phyloP scores from a whole-genome alignment of 1,284 basidiomycete species.

The Naganishia sp. region DNA sequence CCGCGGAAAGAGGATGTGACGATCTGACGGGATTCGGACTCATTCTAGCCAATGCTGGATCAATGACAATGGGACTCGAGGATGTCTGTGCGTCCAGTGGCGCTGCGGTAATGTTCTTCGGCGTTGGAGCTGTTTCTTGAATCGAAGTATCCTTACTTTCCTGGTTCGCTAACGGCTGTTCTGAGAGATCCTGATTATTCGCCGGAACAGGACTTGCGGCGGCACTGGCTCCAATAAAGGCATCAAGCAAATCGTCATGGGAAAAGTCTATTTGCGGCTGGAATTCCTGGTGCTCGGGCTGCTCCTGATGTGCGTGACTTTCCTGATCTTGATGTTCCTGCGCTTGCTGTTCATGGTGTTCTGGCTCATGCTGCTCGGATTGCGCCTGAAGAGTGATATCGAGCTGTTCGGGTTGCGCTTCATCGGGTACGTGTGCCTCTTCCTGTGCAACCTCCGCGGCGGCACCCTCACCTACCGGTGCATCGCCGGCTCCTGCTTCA shows the following conservation, averaged over 20 bases:
- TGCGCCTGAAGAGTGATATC: no score
- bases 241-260: constrained; percentile 12
- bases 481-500: neutral
- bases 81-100: neutral
- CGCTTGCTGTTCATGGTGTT: constrained; percentile 5
- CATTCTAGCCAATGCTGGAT: constrained; percentile 7
- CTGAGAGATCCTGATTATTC: neutral
- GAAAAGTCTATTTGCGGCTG: constrained; percentile 13
- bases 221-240: constrained; percentile 14
- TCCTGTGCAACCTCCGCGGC: no score
- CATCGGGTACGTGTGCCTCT: no score
- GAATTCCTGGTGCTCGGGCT: neutral
- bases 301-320: neutral
- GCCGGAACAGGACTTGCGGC: constrained; percentile 3
- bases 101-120: neutral
- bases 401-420: no score
- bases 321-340: constrained; percentile 10
- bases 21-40: neutral
- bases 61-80: neutral
- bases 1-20: constrained; percentile 6
- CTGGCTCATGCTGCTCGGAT: neutral
- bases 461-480: neutral
- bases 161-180: neutral
- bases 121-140: neutral
- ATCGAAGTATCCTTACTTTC: no score